Evolutionary conservation across 768 basidiomycete species (phyloP), one percentile per base, ranked within the genome.

Genomic region (Paxillus ammoniavirescens): DNA sequence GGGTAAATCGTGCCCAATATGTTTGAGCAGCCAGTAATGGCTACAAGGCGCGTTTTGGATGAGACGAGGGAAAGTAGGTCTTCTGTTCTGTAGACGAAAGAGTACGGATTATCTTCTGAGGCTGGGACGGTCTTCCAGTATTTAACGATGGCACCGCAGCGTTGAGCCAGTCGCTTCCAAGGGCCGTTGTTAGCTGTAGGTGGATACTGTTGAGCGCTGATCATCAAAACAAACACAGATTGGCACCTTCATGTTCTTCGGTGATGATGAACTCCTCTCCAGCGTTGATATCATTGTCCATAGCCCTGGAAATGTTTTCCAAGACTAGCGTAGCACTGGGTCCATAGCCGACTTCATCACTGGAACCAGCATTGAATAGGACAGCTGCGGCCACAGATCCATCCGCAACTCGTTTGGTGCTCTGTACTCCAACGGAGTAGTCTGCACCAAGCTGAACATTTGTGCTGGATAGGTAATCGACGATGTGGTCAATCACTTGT

Each of bases 181-280:
- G 84, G 79, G 0, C 88, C 87, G 13, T 68, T 79, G 58, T 93
- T 91, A 2, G 90, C 89, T 89, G 54, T 4, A 51, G 18, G 8
- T 31, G 15, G 37, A 44, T 46, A 37, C 41, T 28, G 37, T 28
- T 13, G 4, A 4, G 13, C 8, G 8, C 3, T 0, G 10, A 18
- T 53, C 45, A 30, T 35, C 40, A 38, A 35, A 37, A 46, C 17
- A 12, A 52, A 21, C 12, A 37, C 49, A n/a, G 21, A 18, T 10
- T 3, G 53, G 72, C 26, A 89, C 87, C 82, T 76, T 93, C 89
- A 57, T 93, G 90, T 63, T 91, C 90, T 1, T 80, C 81, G 0
- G 86, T 87, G n/a, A 91, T 65, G 50, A 93, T 82, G 52, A 91
- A 82, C 67, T 91, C 89, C 53, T 91, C 89, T 4, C 80, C 86